Conservation (phyloP, 1,139 yeast species). For the Wickerhamomyces sp. region DNA sequence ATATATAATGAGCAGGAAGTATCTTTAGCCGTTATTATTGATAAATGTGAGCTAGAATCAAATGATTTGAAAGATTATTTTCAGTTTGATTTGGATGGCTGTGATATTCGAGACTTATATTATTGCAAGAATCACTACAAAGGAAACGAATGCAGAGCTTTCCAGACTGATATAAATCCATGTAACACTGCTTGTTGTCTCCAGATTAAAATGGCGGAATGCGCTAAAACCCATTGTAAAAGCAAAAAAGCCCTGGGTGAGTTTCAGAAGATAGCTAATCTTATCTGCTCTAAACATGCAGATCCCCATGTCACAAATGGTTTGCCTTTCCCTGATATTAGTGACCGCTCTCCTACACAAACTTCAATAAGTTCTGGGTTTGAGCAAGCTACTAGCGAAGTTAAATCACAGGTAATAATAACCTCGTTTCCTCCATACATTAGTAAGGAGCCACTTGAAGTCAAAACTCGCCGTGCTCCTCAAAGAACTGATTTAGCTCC, state of each 20-base stretch:
- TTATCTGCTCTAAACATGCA: constrained; percentile 18
- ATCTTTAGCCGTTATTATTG: constrained; percentile 12
- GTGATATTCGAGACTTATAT: constrained; percentile 21
- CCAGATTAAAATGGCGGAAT: constrained; percentile 19
- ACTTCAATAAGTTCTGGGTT: not conserved
- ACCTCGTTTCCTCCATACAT: not conserved
- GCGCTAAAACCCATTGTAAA: constrained; percentile 19
- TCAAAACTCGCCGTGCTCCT: constrained; percentile 2
- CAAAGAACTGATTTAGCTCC: constrained; percentile 5
- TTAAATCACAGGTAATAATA: no score
- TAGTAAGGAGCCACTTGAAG: constrained; percentile 1
- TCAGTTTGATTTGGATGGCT: constrained; percentile 18
- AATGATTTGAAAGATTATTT: constrained; percentile 13
- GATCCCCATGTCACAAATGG: constrained; percentile 11
- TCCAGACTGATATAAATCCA: constrained; percentile 10
- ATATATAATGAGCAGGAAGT: not conserved
- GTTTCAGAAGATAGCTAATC: constrained; percentile 17
- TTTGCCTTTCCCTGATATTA: constrained; percentile 6
- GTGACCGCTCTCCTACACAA: not conserved
- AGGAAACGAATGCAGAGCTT: constrained; percentile 10
- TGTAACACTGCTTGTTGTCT: constrained; percentile 24
- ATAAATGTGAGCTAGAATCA: constrained; percentile 16
- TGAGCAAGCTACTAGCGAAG: no score
- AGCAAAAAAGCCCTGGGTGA: constrained; percentile 14
- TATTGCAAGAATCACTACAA: constrained; percentile 21